A percentile compares a stretch with the other conserved stretches of the same genome.
These are phyloP conservation scores for Pleurotus sapidus DNA, from an alignment of 768 basidiomycete species.

Conservation along the genomic window DNA sequence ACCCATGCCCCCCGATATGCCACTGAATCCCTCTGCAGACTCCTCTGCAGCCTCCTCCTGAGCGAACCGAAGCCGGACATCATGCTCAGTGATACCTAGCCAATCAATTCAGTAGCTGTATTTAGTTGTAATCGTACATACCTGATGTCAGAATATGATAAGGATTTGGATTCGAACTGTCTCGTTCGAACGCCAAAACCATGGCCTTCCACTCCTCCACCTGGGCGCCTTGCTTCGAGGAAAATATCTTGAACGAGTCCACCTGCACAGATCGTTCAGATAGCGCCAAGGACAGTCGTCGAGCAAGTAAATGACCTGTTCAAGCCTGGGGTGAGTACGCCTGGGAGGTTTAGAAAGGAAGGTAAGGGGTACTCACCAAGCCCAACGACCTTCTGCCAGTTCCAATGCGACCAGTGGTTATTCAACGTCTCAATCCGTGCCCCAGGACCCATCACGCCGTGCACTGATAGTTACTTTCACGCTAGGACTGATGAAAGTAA, in stretches of 20 bases:
- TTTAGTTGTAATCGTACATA: neutral
- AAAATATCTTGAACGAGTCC: neutral
- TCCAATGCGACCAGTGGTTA: slow-evolving; percentile 22
- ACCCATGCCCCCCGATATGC: no score
- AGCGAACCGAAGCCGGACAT: neutral
- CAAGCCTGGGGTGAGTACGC: neutral
- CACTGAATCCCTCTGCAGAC: neutral
- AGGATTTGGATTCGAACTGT: neutral
- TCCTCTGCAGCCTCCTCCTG: neutral
- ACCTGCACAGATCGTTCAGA: neutral
- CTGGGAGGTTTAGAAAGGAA: neutral
- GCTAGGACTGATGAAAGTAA: no score
- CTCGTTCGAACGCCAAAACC: neutral
- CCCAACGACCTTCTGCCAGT: slow-evolving; percentile 22
- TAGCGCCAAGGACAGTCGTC: neutral
- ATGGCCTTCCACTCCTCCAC: slow-evolving; percentile 1
- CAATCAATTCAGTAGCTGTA: neutral
- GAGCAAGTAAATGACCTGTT: neutral
- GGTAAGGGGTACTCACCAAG: slow-evolving; percentile 16
- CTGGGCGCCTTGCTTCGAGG: neutral
- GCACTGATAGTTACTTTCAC: no score
- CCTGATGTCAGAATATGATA: neutral
- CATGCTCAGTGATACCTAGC: neutral
- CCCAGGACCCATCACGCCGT: no score
- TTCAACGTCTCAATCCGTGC: slow-evolving; percentile 22